Evolutionary conservation across 192 early-diverging fungal species (phyloP), one percentile per base, ranked within the genome.

Genomic region (Irineochytrium annulatum): DNA sequence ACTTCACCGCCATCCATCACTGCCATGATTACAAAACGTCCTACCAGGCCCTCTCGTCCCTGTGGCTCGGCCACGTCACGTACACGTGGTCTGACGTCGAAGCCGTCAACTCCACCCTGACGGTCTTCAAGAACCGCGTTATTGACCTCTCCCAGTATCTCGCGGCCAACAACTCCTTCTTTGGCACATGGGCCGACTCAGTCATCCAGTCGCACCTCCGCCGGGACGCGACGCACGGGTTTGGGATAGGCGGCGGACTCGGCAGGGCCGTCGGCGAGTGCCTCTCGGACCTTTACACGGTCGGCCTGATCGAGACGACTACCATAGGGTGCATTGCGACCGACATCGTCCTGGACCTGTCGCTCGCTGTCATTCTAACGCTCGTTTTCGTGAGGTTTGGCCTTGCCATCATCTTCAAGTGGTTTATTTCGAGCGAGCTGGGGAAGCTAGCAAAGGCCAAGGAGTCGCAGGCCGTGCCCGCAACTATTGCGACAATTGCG

Each of bases 391-490:
- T 59, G 0, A 65, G 70, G 11, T 94, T 94, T 60, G 65, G 77
- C 57, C 73, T 89, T 60, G 91, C 92, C 0, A 70, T 92, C 27
- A 69, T 82, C 33, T 93, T 92, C 75, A 82, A 83, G 28, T 93
- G 91, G 91, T 80, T 89, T 69, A 70, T 92, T 59, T 83, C 84
- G 26, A 77, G 85, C 63, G 68, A 80, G 31, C 73, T 95, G n/a
- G 92, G 92, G 11, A 79, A 81, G 65, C 81, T 93, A 20, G 8
- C 46, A 8, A 55, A 63, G 46, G 58, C 55, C 5, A 11, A 56
- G 11, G 53, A 59, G 24, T 26, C n/a, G 11, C 17, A 14, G 4
- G 58, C 11, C 6, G n/a, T n/a, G n/a, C n/a, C n/a, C n/a, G n/a
- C n/a, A n/a, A n/a, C n/a, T n/a, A n/a, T n/a, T n/a, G n/a, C n/a